Percentiles rank a stretch among this genome's conserved stretches.
phyloP scores from a whole-genome alignment of 305 asterid genomes.

The Fraxinus latifolia region DNA sequence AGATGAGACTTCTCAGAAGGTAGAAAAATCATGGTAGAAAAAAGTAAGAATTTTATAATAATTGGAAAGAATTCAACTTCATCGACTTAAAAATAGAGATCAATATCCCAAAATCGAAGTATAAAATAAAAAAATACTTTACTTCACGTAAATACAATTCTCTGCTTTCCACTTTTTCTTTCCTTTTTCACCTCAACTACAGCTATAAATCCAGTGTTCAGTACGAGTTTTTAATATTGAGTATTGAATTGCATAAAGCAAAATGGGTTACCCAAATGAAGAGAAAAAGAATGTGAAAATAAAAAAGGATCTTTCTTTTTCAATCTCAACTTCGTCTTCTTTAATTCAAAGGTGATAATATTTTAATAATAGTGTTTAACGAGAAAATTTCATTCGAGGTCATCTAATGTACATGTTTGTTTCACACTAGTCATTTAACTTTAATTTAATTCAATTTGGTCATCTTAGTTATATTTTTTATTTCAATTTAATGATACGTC shows the following conservation, averaged over 20 bases:
- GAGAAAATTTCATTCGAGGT: background rate
- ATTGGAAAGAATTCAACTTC: background rate
- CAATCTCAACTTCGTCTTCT: background rate
- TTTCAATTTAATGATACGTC: background rate
- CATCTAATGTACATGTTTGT: background rate
- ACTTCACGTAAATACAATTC: slow-evolving; percentile 16
- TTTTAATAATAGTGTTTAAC: background rate
- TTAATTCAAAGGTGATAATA: slow-evolving; percentile 2
- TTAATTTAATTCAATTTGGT: background rate
- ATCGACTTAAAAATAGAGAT: slow-evolving; percentile 21
- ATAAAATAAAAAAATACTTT: background rate
- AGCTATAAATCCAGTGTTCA: background rate
- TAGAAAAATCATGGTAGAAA: background rate
- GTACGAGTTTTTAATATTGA: background rate
- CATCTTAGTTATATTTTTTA: background rate
- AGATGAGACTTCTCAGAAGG: slow-evolving; percentile 1
- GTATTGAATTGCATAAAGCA: background rate
- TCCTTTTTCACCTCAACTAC: background rate
- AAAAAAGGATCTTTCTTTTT: slow-evolving; percentile 13
- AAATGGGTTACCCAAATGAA: background rate
- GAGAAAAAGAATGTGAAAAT: slow-evolving; percentile 7
- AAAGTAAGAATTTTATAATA: background rate
- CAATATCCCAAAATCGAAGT: background rate
- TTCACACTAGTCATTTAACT: background rate
- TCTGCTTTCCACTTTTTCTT: background rate